These are phyloP conservation scores for Ophiosphaerella herpotricha DNA, from an alignment of 2,329 filamentous ascomycete genomes.

Conservation along the genomic window DNA sequence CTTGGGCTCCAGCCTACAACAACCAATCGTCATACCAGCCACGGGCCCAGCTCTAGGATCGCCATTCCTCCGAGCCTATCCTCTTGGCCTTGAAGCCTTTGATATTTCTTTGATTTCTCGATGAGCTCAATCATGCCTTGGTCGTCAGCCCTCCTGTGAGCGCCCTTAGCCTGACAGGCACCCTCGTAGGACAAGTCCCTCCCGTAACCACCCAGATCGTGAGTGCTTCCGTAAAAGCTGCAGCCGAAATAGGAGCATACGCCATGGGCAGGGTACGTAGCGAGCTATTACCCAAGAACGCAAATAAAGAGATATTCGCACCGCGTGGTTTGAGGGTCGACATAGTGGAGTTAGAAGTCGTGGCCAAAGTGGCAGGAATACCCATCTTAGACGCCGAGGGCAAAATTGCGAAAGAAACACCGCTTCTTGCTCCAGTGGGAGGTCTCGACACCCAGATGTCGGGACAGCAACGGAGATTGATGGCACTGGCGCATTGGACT, in stretches of 20 bases:
- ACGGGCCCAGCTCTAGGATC: constrained; percentile 2
- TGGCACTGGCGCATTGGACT: constrained; percentile 1
- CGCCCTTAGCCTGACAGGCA: not conserved
- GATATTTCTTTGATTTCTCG: constrained; percentile 6
- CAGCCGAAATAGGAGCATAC: not conserved
- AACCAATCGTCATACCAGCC: constrained; percentile 6
- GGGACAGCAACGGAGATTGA: not conserved
- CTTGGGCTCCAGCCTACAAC: not conserved
- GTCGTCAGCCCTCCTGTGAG: constrained; percentile 5
- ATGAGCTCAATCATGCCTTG: constrained; percentile 5
- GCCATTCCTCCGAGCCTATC: constrained; percentile 10
- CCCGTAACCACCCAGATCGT: constrained; percentile 5
- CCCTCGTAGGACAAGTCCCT: constrained; percentile 2
- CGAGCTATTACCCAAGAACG: not conserved
- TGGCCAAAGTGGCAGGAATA: constrained; percentile 3
- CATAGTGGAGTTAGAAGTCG: constrained; percentile 6
- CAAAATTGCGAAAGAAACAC: not conserved
- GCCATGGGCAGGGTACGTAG: constrained; percentile 3
- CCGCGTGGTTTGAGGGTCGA: constrained; percentile 1
- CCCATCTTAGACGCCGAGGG: constrained; percentile 3
- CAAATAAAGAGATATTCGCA: constrained; percentile 5
- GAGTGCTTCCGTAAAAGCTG: not conserved
- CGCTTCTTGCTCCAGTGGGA: not conserved
- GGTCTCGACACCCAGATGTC: not conserved
- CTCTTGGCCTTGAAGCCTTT: constrained; percentile 1